A percentile compares a stretch with the other conserved stretches of the same genome.
These are phyloP conservation scores for Corylus heterophylla DNA, from an alignment of 306 rosid genomes.

Conservation along the genomic window DNA sequence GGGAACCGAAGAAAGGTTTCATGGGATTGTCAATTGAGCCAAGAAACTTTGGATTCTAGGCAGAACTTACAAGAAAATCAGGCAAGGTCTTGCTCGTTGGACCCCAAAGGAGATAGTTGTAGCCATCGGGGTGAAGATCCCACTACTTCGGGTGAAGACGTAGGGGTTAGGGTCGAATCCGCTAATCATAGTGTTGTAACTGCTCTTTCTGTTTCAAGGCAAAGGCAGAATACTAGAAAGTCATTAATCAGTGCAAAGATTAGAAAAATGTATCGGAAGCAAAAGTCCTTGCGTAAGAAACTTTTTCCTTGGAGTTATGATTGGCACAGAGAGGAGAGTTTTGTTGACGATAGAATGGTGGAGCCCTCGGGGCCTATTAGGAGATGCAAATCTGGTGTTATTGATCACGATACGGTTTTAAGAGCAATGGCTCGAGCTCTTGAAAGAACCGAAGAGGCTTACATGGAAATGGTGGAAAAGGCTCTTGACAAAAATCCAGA, in stretches of 20 bases:
- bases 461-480: constrained; percentile 60
- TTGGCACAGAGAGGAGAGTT: constrained; percentile 59
- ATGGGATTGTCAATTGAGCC: constrained; percentile 16
- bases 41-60: constrained; percentile 29
- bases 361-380: constrained; percentile 52
- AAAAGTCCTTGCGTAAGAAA: constrained; percentile 53
- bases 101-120: constrained; percentile 32
- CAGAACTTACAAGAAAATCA: constrained; percentile 31
- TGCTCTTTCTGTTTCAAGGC: constrained; percentile 40
- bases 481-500: constrained; percentile 62
- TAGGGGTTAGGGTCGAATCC: constrained; percentile 31
- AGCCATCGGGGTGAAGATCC: constrained; percentile 47
- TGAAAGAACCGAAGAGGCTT: constrained; percentile 59
- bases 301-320: constrained; percentile 71
- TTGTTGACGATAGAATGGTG: constrained; percentile 40
- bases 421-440: constrained; percentile 70
- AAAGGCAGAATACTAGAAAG: constrained; percentile 42
- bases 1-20: constrained; percentile 14
- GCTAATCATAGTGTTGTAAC: constrained; percentile 23
- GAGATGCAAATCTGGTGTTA: constrained; percentile 57
- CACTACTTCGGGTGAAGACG: constrained; percentile 58
- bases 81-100: constrained; percentile 28
- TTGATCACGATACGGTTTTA: constrained; percentile 58
- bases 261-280: constrained; percentile 55
- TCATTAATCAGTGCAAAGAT: constrained; percentile 48